A percentile compares a stretch with the other conserved stretches of the same genome.
Evolutionary conservation across 805 yeast species (phyloP).

Genomic region (Candida xyloterini): DNA sequence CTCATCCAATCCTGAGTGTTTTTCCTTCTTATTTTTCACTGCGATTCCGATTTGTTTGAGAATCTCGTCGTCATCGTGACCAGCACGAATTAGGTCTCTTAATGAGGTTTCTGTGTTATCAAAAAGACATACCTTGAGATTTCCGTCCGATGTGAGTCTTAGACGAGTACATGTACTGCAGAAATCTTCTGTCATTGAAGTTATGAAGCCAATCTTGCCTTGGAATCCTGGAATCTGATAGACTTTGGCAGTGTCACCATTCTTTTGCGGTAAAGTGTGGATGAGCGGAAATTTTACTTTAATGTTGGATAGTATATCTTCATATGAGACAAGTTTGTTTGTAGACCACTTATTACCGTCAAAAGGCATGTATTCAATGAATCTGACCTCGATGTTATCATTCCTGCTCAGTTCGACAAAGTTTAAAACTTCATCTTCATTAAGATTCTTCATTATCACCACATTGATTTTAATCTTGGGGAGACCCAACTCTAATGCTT

Average conservation of each 20-base stretch:
- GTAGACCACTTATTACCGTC: slow-evolving; percentile 52
- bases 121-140: slow-evolving; percentile 52
- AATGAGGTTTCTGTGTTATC: slow-evolving; percentile 50
- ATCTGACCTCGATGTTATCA: slow-evolving; percentile 45
- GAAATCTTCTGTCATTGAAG: slow-evolving; percentile 54
- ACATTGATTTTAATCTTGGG: slow-evolving; percentile 47
- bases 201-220: slow-evolving; percentile 50
- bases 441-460: slow-evolving; percentile 47
- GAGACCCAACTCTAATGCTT: slow-evolving; percentile 42
- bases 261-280: slow-evolving; percentile 21
- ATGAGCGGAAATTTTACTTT: slow-evolving; percentile 30
- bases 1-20: slow-evolving; percentile 50
- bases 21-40: slow-evolving; percentile 44
- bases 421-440: slow-evolving; percentile 50
- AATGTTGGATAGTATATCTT: slow-evolving; percentile 40
- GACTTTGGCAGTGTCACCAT: slow-evolving; percentile 52
- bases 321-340: slow-evolving; percentile 42
- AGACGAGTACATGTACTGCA: slow-evolving; percentile 52
- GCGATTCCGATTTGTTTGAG: slow-evolving; percentile 42
- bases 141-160: slow-evolving; percentile 52
- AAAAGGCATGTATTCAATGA: slow-evolving; percentile 60
- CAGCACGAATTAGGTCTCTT: slow-evolving; percentile 41
- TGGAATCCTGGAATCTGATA: slow-evolving; percentile 40
- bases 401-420: slow-evolving; percentile 42
- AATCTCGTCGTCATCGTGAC: slow-evolving; percentile 35